phyloP scores from a whole-genome alignment of 306 rosid species.

The Leucaena leucocephala region DNA sequence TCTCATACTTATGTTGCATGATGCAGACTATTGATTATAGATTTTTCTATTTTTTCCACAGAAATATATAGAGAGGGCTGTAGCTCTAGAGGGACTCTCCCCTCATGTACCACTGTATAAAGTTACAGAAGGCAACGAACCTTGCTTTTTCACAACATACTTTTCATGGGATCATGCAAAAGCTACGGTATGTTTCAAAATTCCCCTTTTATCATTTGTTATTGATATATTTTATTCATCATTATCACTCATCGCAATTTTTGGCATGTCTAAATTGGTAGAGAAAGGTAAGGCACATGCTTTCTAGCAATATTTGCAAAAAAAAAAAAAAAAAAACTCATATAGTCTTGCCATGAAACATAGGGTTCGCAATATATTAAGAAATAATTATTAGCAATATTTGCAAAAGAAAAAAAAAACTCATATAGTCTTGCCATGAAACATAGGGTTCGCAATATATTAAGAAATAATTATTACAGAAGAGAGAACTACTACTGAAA shows the following conservation, averaged over 20 bases:
- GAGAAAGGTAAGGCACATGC: neutral
- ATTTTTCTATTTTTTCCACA: slow-evolving; percentile 34
- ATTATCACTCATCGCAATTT: slow-evolving; percentile 5
- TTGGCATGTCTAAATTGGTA: slow-evolving; percentile 5
- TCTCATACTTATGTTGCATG: slow-evolving; percentile 9
- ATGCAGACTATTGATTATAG: slow-evolving; percentile 21
- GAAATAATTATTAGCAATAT: neutral
- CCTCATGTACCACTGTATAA: slow-evolving; percentile 82
- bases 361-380: neutral
- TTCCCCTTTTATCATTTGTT: slow-evolving; percentile 34
- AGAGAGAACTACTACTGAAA: neutral
- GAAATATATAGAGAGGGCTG: slow-evolving; percentile 90
- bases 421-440: slow-evolving; percentile 1
- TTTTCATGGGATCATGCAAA: slow-evolving; percentile 88
- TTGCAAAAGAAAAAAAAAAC: slow-evolving; percentile 1
- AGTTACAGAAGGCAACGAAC: slow-evolving; percentile 96
- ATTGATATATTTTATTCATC: neutral
- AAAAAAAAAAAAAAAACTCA: slow-evolving; percentile 5
- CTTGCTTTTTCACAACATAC: slow-evolving; percentile 93
- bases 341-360: slow-evolving; percentile 16
- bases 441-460: slow-evolving; percentile 2
- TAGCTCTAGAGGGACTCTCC: slow-evolving; percentile 83
- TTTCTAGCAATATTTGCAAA: neutral
- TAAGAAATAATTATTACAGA: neutral
- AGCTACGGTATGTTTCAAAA: slow-evolving; percentile 66